These are phyloP conservation scores for Beta lomatogona DNA, from an alignment of 179 eudicot genomes.

Conservation along the genomic window DNA sequence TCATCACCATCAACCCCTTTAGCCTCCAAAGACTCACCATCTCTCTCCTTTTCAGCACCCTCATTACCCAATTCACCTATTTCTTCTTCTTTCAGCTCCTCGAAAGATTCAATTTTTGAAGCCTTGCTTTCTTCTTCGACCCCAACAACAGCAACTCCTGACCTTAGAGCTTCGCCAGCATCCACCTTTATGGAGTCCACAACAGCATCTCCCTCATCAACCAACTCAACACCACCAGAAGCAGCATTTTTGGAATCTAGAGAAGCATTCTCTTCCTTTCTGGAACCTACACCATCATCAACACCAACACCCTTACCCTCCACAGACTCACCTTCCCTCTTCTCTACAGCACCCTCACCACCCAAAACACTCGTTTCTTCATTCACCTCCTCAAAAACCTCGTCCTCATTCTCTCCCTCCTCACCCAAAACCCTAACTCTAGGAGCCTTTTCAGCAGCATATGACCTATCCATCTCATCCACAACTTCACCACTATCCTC, in stretches of 20 bases:
- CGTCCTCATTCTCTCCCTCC: slow-evolving; percentile 23
- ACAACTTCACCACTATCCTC: slow-evolving; percentile 17
- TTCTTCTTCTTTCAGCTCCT: background rate
- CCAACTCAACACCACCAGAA: background rate
- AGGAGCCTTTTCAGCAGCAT: slow-evolving; percentile 33
- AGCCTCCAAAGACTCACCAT: slow-evolving; percentile 21
- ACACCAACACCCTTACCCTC: slow-evolving; percentile 12
- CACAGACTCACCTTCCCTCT: slow-evolving; percentile 20
- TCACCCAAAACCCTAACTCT: slow-evolving; percentile 34
- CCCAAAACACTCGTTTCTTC: background rate
- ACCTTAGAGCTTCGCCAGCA: slow-evolving; percentile 37
- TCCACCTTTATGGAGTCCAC: slow-evolving; percentile 46
- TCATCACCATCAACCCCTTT: slow-evolving; percentile 7
- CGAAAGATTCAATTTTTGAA: too few relatives aligned
- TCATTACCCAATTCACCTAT: slow-evolving; percentile 4
- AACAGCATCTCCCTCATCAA: slow-evolving; percentile 45
- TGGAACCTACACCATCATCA: slow-evolving; percentile 7
- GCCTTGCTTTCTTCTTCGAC: slow-evolving; percentile 1
- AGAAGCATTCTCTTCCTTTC: background rate
- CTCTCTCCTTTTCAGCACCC: slow-evolving; percentile 16
- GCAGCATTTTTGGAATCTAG: background rate
- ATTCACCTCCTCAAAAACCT: background rate
- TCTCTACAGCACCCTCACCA: slow-evolving; percentile 14
- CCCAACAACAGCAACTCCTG: slow-evolving; percentile 41
- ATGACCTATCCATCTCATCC: slow-evolving; percentile 9